Percentiles rank a stretch among this genome's conserved stretches.
Conservation (phyloP, 208 protist genomes). For the Acanthamoeba castellanii region DNA sequence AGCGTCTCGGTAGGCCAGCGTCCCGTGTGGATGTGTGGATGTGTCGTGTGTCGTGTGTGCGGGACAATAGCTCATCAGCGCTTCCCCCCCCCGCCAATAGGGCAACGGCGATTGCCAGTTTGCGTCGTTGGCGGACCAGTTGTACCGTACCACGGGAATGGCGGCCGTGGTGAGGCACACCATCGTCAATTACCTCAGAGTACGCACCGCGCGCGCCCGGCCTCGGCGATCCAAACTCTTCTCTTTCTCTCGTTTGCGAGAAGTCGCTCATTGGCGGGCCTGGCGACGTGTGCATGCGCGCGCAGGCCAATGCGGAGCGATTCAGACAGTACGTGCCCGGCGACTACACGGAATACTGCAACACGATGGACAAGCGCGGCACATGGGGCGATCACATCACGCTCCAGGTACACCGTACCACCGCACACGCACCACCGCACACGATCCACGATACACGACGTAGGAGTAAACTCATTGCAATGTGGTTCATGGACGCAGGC, state of each 20-base stretch:
- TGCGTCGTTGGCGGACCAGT: conserved; percentile 19
- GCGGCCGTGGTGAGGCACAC: conserved; percentile 2
- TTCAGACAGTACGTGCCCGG: conserved; percentile 49
- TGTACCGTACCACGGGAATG: conserved; percentile 35
- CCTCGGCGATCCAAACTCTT: background rate
- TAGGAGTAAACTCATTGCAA: background rate
- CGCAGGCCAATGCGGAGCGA: background rate
- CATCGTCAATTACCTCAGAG: conserved; percentile 51
- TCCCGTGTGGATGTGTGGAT: too few species aligned
- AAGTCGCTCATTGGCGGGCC: background rate
- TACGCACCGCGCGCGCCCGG: background rate
- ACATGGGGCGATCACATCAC: conserved; percentile 65
- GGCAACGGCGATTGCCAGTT: conserved; percentile 59
- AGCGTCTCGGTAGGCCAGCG: background rate
- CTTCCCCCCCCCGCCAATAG: background rate
- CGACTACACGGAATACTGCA: conserved; percentile 63
- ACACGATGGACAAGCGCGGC: conserved; percentile 52
- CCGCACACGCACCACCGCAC: too few species aligned
- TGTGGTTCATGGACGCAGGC: background rate
- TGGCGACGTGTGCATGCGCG: background rate
- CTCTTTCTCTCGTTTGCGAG: background rate
- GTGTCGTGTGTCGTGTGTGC: background rate
- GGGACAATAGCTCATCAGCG: background rate
- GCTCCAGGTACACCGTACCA: background rate
- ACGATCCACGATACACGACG: background rate